These are phyloP conservation scores for Pisolithus microcarpus DNA, from an alignment of 768 basidiomycete genomes.

Conservation along the genomic window DNA sequence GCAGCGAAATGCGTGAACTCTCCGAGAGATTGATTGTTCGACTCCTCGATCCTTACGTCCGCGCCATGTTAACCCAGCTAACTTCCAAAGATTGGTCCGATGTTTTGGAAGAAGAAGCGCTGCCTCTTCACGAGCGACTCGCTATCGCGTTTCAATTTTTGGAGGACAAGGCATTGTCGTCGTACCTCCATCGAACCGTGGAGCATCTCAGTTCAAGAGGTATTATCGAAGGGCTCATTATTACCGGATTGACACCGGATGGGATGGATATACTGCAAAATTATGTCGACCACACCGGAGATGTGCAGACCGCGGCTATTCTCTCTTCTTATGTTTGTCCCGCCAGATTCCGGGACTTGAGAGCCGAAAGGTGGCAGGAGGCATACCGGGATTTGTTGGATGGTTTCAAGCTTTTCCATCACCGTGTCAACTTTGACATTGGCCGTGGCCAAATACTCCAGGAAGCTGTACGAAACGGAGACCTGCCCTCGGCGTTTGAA, in stretches of 20 bases:
- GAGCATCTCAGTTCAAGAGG: constrained; percentile 50
- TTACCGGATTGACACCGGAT: constrained; percentile 63
- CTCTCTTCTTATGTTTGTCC: constrained; percentile 52
- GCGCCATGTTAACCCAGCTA: constrained; percentile 69
- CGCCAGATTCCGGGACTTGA: constrained; percentile 44
- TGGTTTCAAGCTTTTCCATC: constrained; percentile 58
- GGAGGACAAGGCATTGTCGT: constrained; percentile 60
- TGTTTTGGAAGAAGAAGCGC: constrained; percentile 68
- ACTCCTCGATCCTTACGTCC: constrained; percentile 75
- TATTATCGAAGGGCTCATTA: constrained; percentile 66
- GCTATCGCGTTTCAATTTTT: constrained; percentile 81
- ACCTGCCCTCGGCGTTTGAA: constrained; percentile 40
- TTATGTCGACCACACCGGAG: constrained; percentile 37
- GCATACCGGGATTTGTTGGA: constrained; percentile 60
- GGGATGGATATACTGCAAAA: constrained; percentile 68
- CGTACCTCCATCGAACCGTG: constrained; percentile 56
- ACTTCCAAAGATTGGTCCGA: constrained; percentile 72
- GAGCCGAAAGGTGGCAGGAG: constrained; percentile 56
- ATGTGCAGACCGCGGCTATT: constrained; percentile 31
- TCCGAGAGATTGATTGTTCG: constrained; percentile 65
- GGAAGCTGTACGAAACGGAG: constrained; percentile 48
- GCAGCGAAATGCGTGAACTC: constrained; percentile 56
- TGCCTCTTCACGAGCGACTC: constrained; percentile 77
- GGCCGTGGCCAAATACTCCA: constrained; percentile 63
- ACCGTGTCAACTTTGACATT: constrained; percentile 68